Conservation (phyloP, 1,139 yeast genomes). For the Saccharomyces pastorianus region DNA sequence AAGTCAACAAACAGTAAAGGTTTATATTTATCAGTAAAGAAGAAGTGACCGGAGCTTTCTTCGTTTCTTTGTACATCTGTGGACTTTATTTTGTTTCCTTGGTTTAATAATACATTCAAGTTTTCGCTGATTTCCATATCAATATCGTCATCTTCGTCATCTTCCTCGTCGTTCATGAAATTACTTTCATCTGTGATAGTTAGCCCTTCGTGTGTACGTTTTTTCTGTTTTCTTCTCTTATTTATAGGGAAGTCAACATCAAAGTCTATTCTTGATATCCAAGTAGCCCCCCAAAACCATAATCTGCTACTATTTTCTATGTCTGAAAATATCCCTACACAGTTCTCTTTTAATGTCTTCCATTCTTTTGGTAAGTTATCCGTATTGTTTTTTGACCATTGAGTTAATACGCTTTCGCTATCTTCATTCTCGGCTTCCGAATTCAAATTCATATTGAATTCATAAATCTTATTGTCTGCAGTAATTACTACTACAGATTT, state of each 20-base stretch:
- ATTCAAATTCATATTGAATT: conserved; percentile 36
- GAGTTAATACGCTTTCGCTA: conserved; percentile 41
- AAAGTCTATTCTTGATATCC: conserved; percentile 73
- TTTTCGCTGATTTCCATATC: conserved; percentile 26
- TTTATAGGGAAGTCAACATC: conserved; percentile 47
- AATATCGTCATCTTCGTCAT: conserved; percentile 31
- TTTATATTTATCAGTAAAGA: conserved; percentile 70
- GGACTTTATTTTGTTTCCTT: conserved; percentile 16
- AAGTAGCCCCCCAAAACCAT: conserved; percentile 86
- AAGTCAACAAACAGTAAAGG: conserved; percentile 60
- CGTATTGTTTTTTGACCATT: conserved; percentile 75
- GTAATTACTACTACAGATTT: conserved; percentile 58
- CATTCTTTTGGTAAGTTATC: conserved; percentile 67
- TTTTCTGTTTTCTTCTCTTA: conserved; percentile 38
- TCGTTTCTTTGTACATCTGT: conserved; percentile 31
- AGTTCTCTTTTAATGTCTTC: conserved; percentile 52
- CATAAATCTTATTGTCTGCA: conserved; percentile 67
- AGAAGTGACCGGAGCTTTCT: conserved; percentile 43
- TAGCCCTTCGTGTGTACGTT: conserved; percentile 59
- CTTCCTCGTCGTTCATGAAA: conserved; percentile 27
- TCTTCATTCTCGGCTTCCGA: conserved; percentile 2
- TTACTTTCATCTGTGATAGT: conserved; percentile 38
- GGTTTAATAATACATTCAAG: conserved; percentile 9
- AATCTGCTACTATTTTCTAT: conserved; percentile 37
- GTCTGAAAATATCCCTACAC: conserved; percentile 59